These are phyloP conservation scores for Seiridium cupressi DNA, from an alignment of 2,329 filamentous ascomycete genomes.

Conservation along the genomic window DNA sequence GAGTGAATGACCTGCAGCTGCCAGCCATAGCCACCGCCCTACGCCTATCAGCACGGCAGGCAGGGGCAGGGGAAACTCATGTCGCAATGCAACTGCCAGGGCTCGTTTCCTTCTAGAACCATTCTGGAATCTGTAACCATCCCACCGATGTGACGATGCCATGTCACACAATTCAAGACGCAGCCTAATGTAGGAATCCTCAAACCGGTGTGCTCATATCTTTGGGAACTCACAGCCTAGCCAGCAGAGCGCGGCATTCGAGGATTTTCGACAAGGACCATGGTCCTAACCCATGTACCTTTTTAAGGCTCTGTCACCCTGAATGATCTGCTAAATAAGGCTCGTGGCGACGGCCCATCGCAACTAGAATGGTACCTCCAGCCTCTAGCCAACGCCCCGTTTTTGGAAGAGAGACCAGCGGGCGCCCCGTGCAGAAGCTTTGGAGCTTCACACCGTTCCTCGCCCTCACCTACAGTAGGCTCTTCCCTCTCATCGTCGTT, in stretches of 20 bases:
- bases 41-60: background rate
- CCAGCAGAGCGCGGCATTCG: no score
- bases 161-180: background rate
- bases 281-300: background rate
- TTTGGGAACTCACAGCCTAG: no score
- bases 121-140: background rate
- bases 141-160: background rate
- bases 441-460: background rate
- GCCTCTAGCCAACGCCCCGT: background rate
- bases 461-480: background rate
- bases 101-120: constrained; percentile 4
- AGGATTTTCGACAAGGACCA: constrained; percentile 3
- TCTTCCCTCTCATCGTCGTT: background rate
- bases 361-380: background rate
- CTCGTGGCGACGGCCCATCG: constrained; percentile 3
- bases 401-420: constrained; percentile 7
- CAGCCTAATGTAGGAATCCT: no score
- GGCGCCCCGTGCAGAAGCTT: constrained; percentile 27
- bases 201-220: no score
- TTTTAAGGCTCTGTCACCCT: background rate
- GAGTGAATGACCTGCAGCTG: background rate
- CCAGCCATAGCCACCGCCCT: background rate
- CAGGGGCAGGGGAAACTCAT: background rate
- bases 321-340: constrained; percentile 4
- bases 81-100: background rate